These are phyloP conservation scores for Discostella pseudostelligera DNA, from an alignment of 108 stramenopile genomes.

Conservation along the genomic window DNA sequence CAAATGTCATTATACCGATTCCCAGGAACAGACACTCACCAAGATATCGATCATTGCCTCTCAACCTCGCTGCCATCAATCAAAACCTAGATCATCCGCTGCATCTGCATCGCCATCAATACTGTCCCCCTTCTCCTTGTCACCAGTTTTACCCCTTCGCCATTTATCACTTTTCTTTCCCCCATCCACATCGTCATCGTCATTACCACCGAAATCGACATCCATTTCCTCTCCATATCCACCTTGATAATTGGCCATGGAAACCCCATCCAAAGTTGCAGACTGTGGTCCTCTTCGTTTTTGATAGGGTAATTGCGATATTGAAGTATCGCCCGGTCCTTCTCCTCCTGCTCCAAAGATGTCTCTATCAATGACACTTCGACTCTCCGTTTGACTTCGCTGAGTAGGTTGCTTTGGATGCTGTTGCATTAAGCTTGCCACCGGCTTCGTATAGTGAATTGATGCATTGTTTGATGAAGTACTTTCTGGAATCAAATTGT, in stretches of 20 bases:
- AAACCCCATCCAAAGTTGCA: conserved; percentile 40
- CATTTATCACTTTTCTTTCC: no score
- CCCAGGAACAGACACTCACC: no score
- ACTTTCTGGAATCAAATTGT: conserved; percentile 24
- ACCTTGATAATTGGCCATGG: conserved; percentile 39
- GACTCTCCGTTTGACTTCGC: conserved; percentile 3
- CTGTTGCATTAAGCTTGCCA: not conserved
- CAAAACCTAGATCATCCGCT: no score
- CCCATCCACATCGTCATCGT: conserved; percentile 24
- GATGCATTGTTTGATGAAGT: conserved; percentile 3
- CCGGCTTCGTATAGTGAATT: conserved; percentile 4
- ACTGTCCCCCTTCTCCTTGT: no score
- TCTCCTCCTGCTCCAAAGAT: conserved; percentile 36
- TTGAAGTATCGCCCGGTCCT: not conserved
- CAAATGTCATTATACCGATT: no score
- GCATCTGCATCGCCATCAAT: no score
- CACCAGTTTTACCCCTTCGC: no score
- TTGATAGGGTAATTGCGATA: not conserved
- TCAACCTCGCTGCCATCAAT: no score
- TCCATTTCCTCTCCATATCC: conserved; percentile 68
- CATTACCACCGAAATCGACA: conserved; percentile 47
- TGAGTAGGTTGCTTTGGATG: conserved; percentile 4
- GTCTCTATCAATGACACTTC: conserved; percentile 44
- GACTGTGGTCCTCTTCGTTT: conserved; percentile 32
- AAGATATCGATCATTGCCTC: no score